These are phyloP conservation scores for Orbilia blumenaviensis DNA, from an alignment of 2,329 filamentous ascomycete species.

Conservation along the genomic window DNA sequence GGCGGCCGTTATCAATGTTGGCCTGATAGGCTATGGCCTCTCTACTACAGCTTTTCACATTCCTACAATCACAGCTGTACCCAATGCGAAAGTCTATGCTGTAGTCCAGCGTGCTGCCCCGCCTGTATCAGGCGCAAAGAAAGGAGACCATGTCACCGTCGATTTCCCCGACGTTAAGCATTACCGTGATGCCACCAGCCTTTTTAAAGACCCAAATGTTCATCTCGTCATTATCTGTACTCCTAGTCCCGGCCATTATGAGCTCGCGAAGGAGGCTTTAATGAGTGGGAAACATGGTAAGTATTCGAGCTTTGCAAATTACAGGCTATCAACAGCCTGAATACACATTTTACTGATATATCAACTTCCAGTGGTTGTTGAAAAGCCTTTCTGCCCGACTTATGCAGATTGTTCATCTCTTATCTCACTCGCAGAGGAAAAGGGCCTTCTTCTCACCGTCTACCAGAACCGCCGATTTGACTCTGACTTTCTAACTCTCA, in stretches of 20 bases:
- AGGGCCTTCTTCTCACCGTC: conserved; percentile 59
- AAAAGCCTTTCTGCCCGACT: conserved; percentile 61
- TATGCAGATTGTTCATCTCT: conserved; percentile 59
- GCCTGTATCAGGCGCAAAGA: conserved; percentile 28
- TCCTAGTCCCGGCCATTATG: conserved; percentile 59
- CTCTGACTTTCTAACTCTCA: conserved; percentile 61
- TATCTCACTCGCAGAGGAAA: conserved; percentile 58
- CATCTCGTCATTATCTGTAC: conserved; percentile 61
- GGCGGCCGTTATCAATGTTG: conserved; percentile 62
- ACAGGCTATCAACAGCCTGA: background rate
- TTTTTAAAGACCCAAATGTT: conserved; percentile 60
- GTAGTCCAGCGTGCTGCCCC: conserved; percentile 63
- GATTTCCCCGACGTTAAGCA: conserved; percentile 63
- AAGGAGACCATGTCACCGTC: conserved; percentile 63
- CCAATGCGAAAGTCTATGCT: conserved; percentile 64
- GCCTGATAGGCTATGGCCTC: conserved; percentile 66
- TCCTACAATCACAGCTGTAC: conserved; percentile 65
- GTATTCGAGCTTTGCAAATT: background rate
- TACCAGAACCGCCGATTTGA: conserved; percentile 62
- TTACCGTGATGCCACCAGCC: conserved; percentile 59
- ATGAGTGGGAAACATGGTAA: conserved; percentile 61
- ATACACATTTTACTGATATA: background rate
- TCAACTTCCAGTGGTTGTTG: conserved; percentile 59
- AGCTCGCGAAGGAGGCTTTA: conserved; percentile 59
- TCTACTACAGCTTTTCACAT: conserved; percentile 65